Evolutionary conservation across 176 grass and related monocot genomes (phyloP).

Genomic region (Triticum aestivum): DNA sequence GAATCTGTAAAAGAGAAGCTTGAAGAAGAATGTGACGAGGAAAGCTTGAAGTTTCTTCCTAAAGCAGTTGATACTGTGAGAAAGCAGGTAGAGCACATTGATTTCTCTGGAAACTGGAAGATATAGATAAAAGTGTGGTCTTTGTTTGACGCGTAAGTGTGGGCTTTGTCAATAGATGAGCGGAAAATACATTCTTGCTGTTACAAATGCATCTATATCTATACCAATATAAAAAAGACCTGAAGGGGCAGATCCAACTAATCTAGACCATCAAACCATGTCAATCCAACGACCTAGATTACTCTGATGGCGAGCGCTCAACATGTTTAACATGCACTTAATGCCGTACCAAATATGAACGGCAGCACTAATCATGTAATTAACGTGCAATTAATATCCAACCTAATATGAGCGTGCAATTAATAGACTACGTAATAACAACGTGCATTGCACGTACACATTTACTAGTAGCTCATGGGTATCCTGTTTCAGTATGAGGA

Average conservation of each 20-base stretch:
- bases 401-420: no score
- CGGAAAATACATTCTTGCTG: not conserved
- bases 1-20: constrained; percentile 82
- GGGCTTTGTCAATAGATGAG: not conserved
- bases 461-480: not conserved
- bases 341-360: no score
- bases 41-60: constrained; percentile 82
- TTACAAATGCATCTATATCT: not conserved
- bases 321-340: no score
- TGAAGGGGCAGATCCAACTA: no score
- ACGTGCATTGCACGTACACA: no score
- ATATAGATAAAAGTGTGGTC: not conserved
- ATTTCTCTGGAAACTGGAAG: not conserved
- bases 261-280: no score
- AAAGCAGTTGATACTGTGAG: constrained; percentile 88
- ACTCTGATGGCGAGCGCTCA: no score
- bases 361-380: no score
- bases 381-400: no score
- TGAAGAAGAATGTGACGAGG: constrained; percentile 90
- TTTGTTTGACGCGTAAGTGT: not conserved
- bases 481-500: not conserved
- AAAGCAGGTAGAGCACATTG: constrained; percentile 63
- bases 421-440: no score
- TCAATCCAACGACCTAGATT: no score
- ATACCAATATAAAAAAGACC: no score